phyloP scores from a whole-genome alignment of 1,139 yeast genomes.

The Scheffersomyces quercinus region DNA sequence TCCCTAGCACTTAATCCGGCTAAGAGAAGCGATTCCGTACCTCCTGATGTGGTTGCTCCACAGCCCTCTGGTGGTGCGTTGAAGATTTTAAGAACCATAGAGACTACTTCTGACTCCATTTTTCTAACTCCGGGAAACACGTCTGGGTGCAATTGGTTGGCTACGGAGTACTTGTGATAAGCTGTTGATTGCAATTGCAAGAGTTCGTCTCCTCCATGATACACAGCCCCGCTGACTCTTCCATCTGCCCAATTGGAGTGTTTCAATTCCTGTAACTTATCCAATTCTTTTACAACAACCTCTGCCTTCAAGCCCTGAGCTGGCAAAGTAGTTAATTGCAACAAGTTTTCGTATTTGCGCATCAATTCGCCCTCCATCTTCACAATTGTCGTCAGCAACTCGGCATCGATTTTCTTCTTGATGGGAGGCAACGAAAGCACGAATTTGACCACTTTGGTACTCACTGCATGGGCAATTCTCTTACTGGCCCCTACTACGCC shows the following conservation, averaged over 20 bases:
- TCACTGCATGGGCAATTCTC: conserved; percentile 10
- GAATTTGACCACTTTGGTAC: conserved; percentile 26
- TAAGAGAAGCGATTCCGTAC: conserved; percentile 86
- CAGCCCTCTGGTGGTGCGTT: conserved; percentile 74
- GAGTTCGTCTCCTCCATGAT: conserved; percentile 86
- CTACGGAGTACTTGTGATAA: conserved; percentile 73
- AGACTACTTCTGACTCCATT: conserved; percentile 93
- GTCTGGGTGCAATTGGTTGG: conserved; percentile 95
- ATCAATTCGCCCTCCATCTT: conserved; percentile 59
- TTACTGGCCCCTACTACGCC: conserved; percentile 35
- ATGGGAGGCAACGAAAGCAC: conserved; percentile 56
- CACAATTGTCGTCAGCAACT: conserved; percentile 49
- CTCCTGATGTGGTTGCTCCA: conserved; percentile 96
- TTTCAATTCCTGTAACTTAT: conserved; percentile 48
- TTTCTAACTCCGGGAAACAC: conserved; percentile 95
- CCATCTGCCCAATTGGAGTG: conserved; percentile 85
- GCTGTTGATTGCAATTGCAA: conserved; percentile 74
- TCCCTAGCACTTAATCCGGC: conserved; percentile 87
- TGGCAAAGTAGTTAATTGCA: conserved; percentile 58
- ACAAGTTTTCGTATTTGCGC: conserved; percentile 44
- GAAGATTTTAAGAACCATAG: conserved; percentile 82
- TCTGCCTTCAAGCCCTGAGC: conserved; percentile 50
- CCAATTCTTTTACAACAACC: conserved; percentile 49
- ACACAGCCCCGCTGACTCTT: conserved; percentile 90
- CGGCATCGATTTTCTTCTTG: conserved; percentile 56